These are phyloP conservation scores for Silene coronaria DNA, from an alignment of 179 eudicot genomes.

Conservation along the genomic window DNA sequence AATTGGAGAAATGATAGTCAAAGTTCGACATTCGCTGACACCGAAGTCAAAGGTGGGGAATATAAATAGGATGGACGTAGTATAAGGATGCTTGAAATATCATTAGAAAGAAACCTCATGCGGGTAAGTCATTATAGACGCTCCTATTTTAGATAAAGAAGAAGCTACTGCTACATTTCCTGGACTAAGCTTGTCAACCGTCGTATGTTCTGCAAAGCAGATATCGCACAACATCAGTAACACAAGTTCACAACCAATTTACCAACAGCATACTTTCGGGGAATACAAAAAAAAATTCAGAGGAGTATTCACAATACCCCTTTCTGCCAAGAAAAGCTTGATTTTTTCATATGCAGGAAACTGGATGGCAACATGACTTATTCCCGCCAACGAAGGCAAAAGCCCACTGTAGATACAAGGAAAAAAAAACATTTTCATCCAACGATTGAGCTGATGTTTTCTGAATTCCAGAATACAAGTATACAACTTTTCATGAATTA, in stretches of 20 bases:
- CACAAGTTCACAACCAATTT: slow-evolving; percentile 8
- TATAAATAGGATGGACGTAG: slow-evolving; percentile 6
- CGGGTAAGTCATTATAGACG: slow-evolving; percentile 77
- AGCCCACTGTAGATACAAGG: slow-evolving; percentile 61
- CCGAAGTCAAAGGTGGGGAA: neutral
- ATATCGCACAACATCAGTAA: slow-evolving; percentile 14
- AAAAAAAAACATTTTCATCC: slow-evolving; percentile 8
- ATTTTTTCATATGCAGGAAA: slow-evolving; percentile 86
- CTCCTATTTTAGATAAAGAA: slow-evolving; percentile 63
- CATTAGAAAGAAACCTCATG: slow-evolving; percentile 55
- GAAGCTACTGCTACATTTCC: slow-evolving; percentile 79
- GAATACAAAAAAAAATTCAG: neutral
- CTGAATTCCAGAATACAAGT: neutral
- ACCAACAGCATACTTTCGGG: neutral
- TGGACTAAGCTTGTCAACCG: slow-evolving; percentile 48
- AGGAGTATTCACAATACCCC: slow-evolving; percentile 36
- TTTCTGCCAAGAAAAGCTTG: slow-evolving; percentile 61
- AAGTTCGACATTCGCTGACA: neutral
- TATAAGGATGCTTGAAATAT: neutral
- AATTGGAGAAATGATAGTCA: neutral
- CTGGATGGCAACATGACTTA: slow-evolving; percentile 90
- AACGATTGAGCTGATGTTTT: neutral
- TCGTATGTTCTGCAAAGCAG: slow-evolving; percentile 50
- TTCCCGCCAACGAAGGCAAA: slow-evolving; percentile 84
- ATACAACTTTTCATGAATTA: neutral